phyloP scores from a whole-genome alignment of 139 green algal genomes.

The Trebouxia sp. region DNA sequence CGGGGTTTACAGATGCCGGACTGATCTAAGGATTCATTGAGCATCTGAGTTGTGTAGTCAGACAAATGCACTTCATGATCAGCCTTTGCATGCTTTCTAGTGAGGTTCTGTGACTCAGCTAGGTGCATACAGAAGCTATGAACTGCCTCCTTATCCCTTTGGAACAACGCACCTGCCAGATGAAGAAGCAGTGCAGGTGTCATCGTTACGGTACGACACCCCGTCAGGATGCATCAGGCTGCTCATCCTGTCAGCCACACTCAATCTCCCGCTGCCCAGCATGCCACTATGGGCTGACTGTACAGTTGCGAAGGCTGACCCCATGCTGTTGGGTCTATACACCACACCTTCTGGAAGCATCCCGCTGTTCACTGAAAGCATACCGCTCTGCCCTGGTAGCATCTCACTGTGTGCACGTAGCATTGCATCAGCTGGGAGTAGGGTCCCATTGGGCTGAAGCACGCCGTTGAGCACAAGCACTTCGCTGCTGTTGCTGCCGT shows the following conservation, averaged over 20 bases:
- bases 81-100: too few relatives aligned
- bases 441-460: not conserved
- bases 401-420: too few relatives aligned
- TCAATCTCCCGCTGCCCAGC: not conserved
- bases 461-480: not conserved
- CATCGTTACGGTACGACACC: not conserved
- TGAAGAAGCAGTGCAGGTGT: not conserved
- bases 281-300: conserved; percentile 4
- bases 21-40: too few relatives aligned
- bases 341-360: not conserved
- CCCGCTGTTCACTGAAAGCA: conserved; percentile 7
- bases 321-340: conserved; percentile 9
- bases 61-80: too few relatives aligned
- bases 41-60: too few relatives aligned
- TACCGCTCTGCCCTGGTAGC: not conserved
- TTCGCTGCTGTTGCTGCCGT: not conserved
- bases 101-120: too few relatives aligned
- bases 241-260: not conserved
- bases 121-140: too few relatives aligned
- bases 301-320: not conserved
- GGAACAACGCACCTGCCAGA: too few relatives aligned
- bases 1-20: too few relatives aligned
- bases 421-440: not conserved
- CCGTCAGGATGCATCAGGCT: not conserved
- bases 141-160: too few relatives aligned